Conservation (phyloP, 1,284 basidiomycete species). For the Apiotrichum porosum region DNA sequence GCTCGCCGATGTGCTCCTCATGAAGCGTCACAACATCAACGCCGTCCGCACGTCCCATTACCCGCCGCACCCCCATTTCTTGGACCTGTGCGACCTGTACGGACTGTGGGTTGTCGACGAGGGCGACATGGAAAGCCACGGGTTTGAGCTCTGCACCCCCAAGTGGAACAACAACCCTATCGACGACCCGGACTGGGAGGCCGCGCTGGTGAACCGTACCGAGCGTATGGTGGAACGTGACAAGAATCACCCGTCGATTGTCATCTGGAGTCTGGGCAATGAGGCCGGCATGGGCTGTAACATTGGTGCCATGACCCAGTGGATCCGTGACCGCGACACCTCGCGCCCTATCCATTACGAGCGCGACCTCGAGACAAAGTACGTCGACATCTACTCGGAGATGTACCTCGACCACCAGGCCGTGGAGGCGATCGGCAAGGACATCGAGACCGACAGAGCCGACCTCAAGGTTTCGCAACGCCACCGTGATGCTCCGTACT, state of each 20-base stretch:
- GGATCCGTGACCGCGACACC: constrained; percentile 17
- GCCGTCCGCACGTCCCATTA: constrained; percentile 26
- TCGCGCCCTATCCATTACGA: constrained; percentile 27
- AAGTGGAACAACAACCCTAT: constrained; percentile 18
- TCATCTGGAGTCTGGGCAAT: constrained; percentile 31
- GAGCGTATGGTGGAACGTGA: constrained; percentile 23
- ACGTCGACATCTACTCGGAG: constrained; percentile 22
- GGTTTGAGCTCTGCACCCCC: constrained; percentile 14
- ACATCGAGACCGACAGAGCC: not conserved
- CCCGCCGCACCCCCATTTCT: constrained; percentile 23
- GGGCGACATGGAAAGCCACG: constrained; percentile 27
- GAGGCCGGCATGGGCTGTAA: constrained; percentile 24
- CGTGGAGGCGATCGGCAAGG: constrained; percentile 15
- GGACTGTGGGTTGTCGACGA: constrained; percentile 30
- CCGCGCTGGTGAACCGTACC: constrained; percentile 18
- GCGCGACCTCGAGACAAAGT: constrained; percentile 14
- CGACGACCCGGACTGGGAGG: constrained; percentile 5
- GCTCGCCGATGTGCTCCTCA: constrained; percentile 23
- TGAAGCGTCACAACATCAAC: constrained; percentile 29
- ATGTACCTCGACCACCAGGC: constrained; percentile 23
- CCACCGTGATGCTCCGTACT: constrained; percentile 17
- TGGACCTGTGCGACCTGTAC: constrained; percentile 28
- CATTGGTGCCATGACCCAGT: constrained; percentile 21
- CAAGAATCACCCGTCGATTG: constrained; percentile 28
- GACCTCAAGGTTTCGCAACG: not conserved